Percentiles rank a stretch among this genome's conserved stretches.
Conservation (phyloP, 495 filamentous ascomycete genomes). For the Penicillium verhagenii region DNA sequence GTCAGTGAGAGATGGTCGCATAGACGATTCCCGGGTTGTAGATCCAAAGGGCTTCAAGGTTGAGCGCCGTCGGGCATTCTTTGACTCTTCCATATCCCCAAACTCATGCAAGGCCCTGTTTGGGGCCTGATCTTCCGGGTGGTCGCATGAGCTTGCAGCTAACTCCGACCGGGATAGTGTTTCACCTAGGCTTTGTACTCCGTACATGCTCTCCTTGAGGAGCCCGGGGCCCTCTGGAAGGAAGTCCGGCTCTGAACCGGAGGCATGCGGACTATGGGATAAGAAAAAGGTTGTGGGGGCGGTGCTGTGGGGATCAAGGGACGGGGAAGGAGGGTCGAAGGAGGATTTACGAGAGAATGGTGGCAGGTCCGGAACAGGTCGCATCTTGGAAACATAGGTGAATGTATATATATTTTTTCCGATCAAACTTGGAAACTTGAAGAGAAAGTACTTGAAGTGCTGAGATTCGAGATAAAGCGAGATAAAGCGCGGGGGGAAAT, state of each 20-base stretch:
- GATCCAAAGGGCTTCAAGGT: conserved; percentile 34
- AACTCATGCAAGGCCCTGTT: conserved; percentile 24
- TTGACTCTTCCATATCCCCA: conserved; percentile 28
- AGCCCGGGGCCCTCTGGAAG: conserved; percentile 21
- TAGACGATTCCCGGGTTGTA: conserved; percentile 22
- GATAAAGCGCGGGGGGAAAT: conserved; percentile 7
- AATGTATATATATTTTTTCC: background rate
- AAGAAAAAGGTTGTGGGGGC: conserved; percentile 51
- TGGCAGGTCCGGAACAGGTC: conserved; percentile 37
- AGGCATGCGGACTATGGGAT: conserved; percentile 30
- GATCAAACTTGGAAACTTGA: too few relatives aligned
- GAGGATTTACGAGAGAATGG: conserved; percentile 35
- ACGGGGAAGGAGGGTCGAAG: conserved; percentile 32
- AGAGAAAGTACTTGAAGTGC: background rate
- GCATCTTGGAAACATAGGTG: conserved; percentile 33
- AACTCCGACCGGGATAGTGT: conserved; percentile 38
- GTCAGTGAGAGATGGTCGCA: conserved; percentile 21
- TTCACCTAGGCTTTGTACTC: conserved; percentile 63
- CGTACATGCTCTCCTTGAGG: conserved; percentile 51
- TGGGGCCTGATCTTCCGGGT: conserved; percentile 7
- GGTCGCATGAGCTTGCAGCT: conserved; percentile 7
- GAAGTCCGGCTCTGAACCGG: conserved; percentile 28
- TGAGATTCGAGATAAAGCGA: background rate
- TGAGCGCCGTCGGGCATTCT: conserved; percentile 26
- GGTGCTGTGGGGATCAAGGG: conserved; percentile 39